These are phyloP conservation scores for Daldinia grandis DNA, from an alignment of 495 filamentous ascomycete genomes.

Conservation along the genomic window DNA sequence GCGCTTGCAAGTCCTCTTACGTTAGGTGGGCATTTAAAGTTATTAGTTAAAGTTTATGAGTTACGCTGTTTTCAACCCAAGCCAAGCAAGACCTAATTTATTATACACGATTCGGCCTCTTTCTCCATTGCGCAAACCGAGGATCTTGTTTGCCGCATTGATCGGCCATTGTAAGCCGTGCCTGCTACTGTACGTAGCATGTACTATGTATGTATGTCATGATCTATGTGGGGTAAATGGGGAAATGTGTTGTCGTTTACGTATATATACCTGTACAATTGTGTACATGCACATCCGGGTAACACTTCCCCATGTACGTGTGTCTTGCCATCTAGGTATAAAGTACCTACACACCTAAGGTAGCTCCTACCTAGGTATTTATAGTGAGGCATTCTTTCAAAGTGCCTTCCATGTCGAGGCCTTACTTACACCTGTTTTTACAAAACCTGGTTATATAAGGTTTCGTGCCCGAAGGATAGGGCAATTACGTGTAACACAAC, in stretches of 20 bases:
- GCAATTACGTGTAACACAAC: slow-evolving; percentile 20
- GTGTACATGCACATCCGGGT: not conserved
- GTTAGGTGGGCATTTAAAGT: too few species aligned
- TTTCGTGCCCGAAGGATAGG: slow-evolving; percentile 18
- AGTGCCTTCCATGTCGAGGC: slow-evolving; percentile 7
- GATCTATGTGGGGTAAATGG: slow-evolving; percentile 27
- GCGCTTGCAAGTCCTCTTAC: not conserved
- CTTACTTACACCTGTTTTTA: slow-evolving; percentile 9
- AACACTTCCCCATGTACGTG: not conserved
- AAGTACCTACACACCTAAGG: too few species aligned
- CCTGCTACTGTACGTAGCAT: slow-evolving; percentile 11
- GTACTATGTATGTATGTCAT: slow-evolving; percentile 10
- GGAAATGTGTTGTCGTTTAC: slow-evolving; percentile 25
- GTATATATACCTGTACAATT: not conserved
- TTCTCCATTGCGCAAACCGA: not conserved
- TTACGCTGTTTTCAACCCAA: not conserved
- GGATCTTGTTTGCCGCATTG: slow-evolving; percentile 9
- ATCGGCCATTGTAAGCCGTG: not conserved
- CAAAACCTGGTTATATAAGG: slow-evolving; percentile 11
- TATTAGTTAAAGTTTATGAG: not conserved
- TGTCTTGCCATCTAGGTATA: not conserved
- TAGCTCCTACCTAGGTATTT: too few species aligned
- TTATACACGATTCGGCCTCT: not conserved
- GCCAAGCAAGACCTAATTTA: not conserved
- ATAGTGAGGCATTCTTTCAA: too few species aligned